Conservation (phyloP, 2,329 filamentous ascomycete species). For the Tolypocladium ophioglossoides region DNA sequence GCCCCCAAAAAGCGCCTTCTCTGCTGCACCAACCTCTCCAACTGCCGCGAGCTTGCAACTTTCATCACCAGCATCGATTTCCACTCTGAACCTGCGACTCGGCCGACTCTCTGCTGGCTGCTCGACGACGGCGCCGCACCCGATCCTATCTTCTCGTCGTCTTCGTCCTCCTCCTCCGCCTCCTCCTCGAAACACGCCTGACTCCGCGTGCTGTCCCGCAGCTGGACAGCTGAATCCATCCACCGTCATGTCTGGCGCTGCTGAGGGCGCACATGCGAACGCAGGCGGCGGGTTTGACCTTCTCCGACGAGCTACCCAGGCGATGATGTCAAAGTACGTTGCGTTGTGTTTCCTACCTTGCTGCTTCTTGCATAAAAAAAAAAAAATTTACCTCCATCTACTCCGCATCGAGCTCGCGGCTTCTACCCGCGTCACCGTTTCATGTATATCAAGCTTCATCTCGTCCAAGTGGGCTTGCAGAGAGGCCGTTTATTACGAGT, state of each 20-base stretch:
- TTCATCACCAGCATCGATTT: background rate
- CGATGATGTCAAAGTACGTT: slow-evolving; percentile 53
- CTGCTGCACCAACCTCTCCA: background rate
- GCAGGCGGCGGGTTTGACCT: slow-evolving; percentile 40
- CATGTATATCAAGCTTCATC: background rate
- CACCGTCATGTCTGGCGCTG: slow-evolving; percentile 35
- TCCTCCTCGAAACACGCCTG: background rate
- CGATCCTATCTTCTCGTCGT: background rate
- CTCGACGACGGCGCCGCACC: background rate
- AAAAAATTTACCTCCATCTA: slow-evolving; percentile 5
- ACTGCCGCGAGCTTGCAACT: background rate
- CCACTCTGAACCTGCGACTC: background rate
- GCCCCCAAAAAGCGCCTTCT: background rate
- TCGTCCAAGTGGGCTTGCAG: background rate
- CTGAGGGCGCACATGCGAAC: slow-evolving; percentile 27
- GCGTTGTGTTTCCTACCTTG: slow-evolving; percentile 11
- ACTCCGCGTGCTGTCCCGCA: background rate
- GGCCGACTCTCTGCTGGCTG: background rate
- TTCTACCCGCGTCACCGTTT: background rate
- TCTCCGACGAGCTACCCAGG: slow-evolving; percentile 49
- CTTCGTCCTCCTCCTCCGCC: background rate
- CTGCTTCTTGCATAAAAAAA: slow-evolving; percentile 5
- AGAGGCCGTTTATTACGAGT: background rate
- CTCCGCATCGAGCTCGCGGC: background rate
- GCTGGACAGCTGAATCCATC: background rate